phyloP scores from a whole-genome alignment of 495 filamentous ascomycete genomes.

The Aspergillus hancockii region DNA sequence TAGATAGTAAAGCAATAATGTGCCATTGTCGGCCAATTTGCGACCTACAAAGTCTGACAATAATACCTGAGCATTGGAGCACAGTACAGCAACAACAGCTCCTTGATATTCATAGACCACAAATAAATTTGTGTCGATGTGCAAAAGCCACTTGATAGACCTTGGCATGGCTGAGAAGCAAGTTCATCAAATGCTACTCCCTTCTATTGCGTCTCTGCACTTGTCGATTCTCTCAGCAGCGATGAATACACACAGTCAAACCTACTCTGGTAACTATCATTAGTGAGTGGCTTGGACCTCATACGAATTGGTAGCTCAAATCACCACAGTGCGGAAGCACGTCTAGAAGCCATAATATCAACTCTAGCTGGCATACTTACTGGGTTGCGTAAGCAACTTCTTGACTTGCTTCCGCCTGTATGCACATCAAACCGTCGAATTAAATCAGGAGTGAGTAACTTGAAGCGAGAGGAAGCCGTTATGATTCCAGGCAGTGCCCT shows the following conservation, averaged over 20 bases:
- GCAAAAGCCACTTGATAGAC: not conserved
- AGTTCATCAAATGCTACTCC: not conserved
- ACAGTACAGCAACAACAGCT: not conserved
- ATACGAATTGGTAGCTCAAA: not conserved
- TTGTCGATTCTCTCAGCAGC: not conserved
- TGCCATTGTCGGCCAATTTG: slow-evolving; percentile 26
- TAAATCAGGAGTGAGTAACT: slow-evolving; percentile 24
- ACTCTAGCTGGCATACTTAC: slow-evolving; percentile 43
- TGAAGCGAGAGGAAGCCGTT: slow-evolving; percentile 22
- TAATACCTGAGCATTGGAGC: not conserved
- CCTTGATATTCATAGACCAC: not conserved
- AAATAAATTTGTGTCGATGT: not conserved
- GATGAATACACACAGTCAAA: not conserved
- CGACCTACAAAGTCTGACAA: slow-evolving; percentile 27
- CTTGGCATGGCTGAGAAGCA: not conserved
- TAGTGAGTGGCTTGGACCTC: slow-evolving; percentile 5
- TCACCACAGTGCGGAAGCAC: not conserved
- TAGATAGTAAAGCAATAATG: slow-evolving; percentile 38
- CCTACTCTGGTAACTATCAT: not conserved
- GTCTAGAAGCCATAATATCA: slow-evolving; percentile 13
- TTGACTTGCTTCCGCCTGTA: slow-evolving; percentile 34
- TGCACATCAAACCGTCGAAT: slow-evolving; percentile 36
- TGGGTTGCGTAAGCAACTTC: too few relatives aligned
- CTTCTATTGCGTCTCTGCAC: not conserved
- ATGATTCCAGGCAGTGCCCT: slow-evolving; percentile 23